Percentiles rank a stretch among this genome's conserved stretches.
phyloP scores from a whole-genome alignment of 1,284 basidiomycete species.

The Leccinum subatratum region DNA sequence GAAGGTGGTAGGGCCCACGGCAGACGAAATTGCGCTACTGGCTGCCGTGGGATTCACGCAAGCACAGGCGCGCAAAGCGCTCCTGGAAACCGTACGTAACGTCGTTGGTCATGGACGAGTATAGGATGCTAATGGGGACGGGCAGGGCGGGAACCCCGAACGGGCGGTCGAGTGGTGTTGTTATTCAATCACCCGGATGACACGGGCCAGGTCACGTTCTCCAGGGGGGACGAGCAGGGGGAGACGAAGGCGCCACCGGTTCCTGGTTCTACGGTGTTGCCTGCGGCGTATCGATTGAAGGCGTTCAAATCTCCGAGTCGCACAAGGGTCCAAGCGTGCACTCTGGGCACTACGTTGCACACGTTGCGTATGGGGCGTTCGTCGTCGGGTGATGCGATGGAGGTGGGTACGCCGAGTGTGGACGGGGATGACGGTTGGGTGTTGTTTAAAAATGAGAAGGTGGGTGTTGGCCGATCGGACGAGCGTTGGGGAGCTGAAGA shows the following conservation, averaged over 20 bases:
- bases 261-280: slow-evolving; percentile 39
- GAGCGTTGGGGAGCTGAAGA: slow-evolving; percentile 69
- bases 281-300: slow-evolving; percentile 77
- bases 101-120: background rate
- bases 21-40: slow-evolving; percentile 70
- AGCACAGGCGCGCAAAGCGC: slow-evolving; percentile 83
- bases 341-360: slow-evolving; percentile 91
- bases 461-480: slow-evolving; percentile 80
- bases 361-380: slow-evolving; percentile 51
- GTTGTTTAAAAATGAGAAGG: slow-evolving; percentile 94
- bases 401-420: slow-evolving; percentile 6
- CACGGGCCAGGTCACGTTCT: slow-evolving; percentile 56
- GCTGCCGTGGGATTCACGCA: slow-evolving; percentile 91
- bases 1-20: slow-evolving; percentile 51
- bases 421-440: slow-evolving; percentile 62
- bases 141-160: slow-evolving; percentile 70
- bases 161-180: slow-evolving; percentile 95
- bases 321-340: slow-evolving; percentile 96
- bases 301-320: slow-evolving; percentile 94
- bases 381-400: slow-evolving; percentile 16
- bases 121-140: background rate
- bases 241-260: slow-evolving; percentile 1
- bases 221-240: slow-evolving; percentile 26
- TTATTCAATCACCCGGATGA: slow-evolving; percentile 95
- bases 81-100: slow-evolving; percentile 65